A percentile compares a stretch with the other conserved stretches of the same genome.
phyloP scores from a whole-genome alignment of 768 basidiomycete genomes.

The Boletellus ananas region DNA sequence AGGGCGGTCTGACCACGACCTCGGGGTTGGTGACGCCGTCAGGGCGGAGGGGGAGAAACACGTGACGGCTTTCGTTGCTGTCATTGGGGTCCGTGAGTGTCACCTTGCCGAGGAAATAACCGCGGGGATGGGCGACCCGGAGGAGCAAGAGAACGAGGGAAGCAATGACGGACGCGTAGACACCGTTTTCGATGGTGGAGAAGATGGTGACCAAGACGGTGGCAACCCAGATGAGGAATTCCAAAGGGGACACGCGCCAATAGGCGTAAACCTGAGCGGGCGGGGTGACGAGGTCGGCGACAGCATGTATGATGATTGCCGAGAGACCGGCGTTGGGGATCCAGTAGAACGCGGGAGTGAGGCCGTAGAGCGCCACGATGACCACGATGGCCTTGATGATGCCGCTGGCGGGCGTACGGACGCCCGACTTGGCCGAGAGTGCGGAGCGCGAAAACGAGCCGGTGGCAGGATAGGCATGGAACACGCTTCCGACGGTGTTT shows the following conservation, averaged over 20 bases:
- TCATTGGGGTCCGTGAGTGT: constrained; percentile 44
- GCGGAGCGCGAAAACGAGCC: constrained; percentile 99
- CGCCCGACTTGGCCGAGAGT: constrained; percentile 92
- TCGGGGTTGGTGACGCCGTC: constrained; percentile 62
- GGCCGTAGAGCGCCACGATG: constrained; percentile 89
- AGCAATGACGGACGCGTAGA: constrained; percentile 80
- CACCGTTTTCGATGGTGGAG: constrained; percentile 90
- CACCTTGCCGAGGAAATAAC: constrained; percentile 87
- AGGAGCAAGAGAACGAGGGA: constrained; percentile 79
- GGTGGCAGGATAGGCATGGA: constrained; percentile 92
- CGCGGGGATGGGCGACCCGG: constrained; percentile 84
- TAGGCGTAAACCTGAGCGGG: constrained; percentile 80
- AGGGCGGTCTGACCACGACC: constrained; percentile 70
- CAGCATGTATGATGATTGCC: constrained; percentile 93
- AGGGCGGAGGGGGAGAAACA: constrained; percentile 75
- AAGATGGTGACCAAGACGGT: constrained; percentile 90
- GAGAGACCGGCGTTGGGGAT: constrained; percentile 80
- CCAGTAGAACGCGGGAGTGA: constrained; percentile 91
- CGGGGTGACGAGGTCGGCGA: constrained; percentile 81
- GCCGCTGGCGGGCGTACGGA: constrained; percentile 92
- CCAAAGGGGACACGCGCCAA: constrained; percentile 93
- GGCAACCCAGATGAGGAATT: constrained; percentile 85
- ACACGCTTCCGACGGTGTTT: constrained; percentile 85
- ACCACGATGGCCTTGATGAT: constrained; percentile 83
- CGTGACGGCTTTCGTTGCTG: constrained; percentile 51